These are phyloP conservation scores for Dothistroma septosporum DNA, from an alignment of 2,329 filamentous ascomycete genomes.

Conservation along the genomic window DNA sequence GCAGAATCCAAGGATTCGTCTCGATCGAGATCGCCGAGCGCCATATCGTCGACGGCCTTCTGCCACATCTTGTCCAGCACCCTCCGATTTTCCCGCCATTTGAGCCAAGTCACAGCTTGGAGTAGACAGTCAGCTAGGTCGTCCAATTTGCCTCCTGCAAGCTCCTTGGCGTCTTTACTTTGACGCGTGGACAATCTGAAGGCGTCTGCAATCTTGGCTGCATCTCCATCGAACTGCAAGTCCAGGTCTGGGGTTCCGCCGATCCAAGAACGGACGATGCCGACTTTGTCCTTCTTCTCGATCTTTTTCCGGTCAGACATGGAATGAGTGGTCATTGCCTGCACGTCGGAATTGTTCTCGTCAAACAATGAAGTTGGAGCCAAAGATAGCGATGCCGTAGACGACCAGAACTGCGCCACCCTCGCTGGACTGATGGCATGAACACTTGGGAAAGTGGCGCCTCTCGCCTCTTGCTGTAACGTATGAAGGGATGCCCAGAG, in stretches of 20 bases:
- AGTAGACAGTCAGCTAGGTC: constrained; percentile 76
- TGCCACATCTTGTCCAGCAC: constrained; percentile 2
- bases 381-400: constrained; percentile 23
- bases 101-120: constrained; percentile 71
- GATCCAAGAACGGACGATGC: constrained; percentile 57
- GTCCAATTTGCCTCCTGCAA: constrained; percentile 60
- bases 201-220: constrained; percentile 37
- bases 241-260: constrained; percentile 19
- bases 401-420: constrained; percentile 56
- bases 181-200: constrained; percentile 19
- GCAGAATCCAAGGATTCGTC: background rate
- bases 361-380: background rate
- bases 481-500: constrained; percentile 66
- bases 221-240: constrained; percentile 34
- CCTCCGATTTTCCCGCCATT: constrained; percentile 65
- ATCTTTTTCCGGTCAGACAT: constrained; percentile 30
- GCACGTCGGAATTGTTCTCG: background rate
- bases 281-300: constrained; percentile 60
- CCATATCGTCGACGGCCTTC: background rate
- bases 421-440: constrained; percentile 51
- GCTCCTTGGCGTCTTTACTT: constrained; percentile 25
- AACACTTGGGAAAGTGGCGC: constrained; percentile 37
- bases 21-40: background rate
- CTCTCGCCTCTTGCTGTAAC: constrained; percentile 41
- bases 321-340: background rate